Base-by-base conservation (phyloP, 495 filamentous ascomycete genomes). In the Lindgomyces ingoldianus region DNA sequence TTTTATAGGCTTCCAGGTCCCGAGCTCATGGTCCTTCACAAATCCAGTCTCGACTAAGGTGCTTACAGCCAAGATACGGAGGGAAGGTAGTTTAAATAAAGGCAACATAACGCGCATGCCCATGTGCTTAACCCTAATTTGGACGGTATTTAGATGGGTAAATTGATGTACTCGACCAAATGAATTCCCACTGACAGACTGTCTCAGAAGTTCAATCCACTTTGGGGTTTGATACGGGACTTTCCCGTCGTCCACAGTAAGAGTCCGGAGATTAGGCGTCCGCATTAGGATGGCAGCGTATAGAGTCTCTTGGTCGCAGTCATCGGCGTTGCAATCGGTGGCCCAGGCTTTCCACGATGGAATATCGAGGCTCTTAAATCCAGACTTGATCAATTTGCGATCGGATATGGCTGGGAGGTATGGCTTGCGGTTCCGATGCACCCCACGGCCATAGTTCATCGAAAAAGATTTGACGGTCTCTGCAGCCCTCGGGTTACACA, bases 271-370 rank as follows among this genome's bases (percentile, higher is more conserved):
- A 24, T 62, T 62, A 6, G 48, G 59, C 25, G 59, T 62, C n/a
- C 47, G 49, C 59, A 55, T 55, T 2, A 62, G 29, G 8, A 62
- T 55, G 16, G 59, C 21, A 2, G 59, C 48, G 18, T 62, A 62
- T 1, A 62, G 24, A 10, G 52, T 44, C 18, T 62, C 48, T 8
- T 47, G 19, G 6, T 53, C 39, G 22, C 18, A n/a, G 1, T 44
- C 22, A 3, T 47, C n/a, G 24, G 45, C 33, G 42, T 59, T 59
- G 39, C 48, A 62, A 22, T 22, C 22, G 11, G 36, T 46, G 6
- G 59, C 59, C 59, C 59, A 62, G 2, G 3, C 2, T 27, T 62
- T 62, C 59, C 59, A 62, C 16, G 27, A 29, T 3, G 59, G 59
- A 46, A 62, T 53, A 8, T 55, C 24, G 9, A 62, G 30, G 1